Base-by-base conservation (phyloP, 345 rosid genomes). In the Eucalyptus albens region DNA sequence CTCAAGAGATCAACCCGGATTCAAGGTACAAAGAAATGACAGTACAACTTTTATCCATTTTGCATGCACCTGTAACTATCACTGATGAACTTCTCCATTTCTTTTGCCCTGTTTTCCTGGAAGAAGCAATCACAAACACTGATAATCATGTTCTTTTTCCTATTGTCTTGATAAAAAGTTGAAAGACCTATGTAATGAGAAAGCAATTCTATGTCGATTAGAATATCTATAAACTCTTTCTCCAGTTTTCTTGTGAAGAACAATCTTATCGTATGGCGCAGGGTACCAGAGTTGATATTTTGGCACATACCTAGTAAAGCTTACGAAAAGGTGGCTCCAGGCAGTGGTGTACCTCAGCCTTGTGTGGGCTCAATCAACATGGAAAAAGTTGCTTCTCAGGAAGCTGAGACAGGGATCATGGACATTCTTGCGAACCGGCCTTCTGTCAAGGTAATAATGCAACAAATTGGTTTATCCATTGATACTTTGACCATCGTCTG, bases 221-320 rank as follows among this genome's bases (percentile, higher is more conserved):
- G 49, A 55, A 22, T 60, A 42, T 56, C 19, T 87, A 59, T 60
- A 11, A 45, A 40, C 72, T 67, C 67, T 87, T 56, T 88, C 44
- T 40, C 29, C 85, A 45, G 44, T 49, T 88, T 83, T 77, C 83
- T 40, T 47, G 40, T 86, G 56, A 86, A 24, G 37, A 37, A 16
- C 51, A 87, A 45, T 50, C 5, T 7, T 45, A 11, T 59, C 26
- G 15, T 51, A 29, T 42, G 87, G n/a, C 14, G 42, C 94, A 95
- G 99, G 86, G 93, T 96, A 80, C 98, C 97, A 31, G 99, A 98
- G 94, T 86, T 98, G 72, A 90, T 98, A 69, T 96, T 98, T 92
- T 98, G 98, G 99, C 99, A 98, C 62, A 94, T 97, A 93, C 99
- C 99, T 5, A 96, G 96, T 91, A 93, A 93, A 91, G 97, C 97